Evolutionary conservation across 768 basidiomycete genomes (phyloP), one percentile per base, ranked within the genome.

Genomic region (Pisolithus orientalis): DNA sequence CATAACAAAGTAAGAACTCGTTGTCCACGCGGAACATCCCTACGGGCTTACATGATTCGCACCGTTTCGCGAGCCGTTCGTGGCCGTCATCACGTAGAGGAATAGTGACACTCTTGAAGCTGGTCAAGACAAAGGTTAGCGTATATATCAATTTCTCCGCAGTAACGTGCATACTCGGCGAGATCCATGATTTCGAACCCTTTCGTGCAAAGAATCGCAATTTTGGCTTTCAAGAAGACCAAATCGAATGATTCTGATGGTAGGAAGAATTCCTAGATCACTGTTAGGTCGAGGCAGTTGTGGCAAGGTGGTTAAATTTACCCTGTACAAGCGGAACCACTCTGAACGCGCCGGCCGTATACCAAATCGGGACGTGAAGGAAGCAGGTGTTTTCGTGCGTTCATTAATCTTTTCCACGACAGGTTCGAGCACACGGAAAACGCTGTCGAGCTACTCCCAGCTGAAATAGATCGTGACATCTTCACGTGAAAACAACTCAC

Each of bases 141-240:
- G 13, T 34, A 10, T 14, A 39, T 10, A 10, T 8, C 17, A 4
- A 6, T 11, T 17, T 17, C 11, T 29, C 1, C 9, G n/a, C 31
- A 44, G 29, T 14, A 16, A 14, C 40, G 7, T 24, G 67, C 89
- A 43, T 72, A 95, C 90, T 94, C 90, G 24, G 84, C 83, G 39
- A 97, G 78, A 60, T 97, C 92, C 89, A 98, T 97, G 61, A 97
- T 95, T 68, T 97, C 94, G 61, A 97, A 97, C 39, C 94, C 94
- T 63, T 90, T 91, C 0, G 89, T 84, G 59, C 94, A 94, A 28
- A 96, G 78, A 52, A 99, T 89, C 4, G 90, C 94, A 56, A 99
- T 88, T 70, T 88, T 90, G 8, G 89, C 88, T 65, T 94, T 94
- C 52, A 97, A 74, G 78, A 97, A 98, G 55, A 93, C 84, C 40